phyloP scores from a whole-genome alignment of 257 asterid species.

The Osmanthus fragrans region DNA sequence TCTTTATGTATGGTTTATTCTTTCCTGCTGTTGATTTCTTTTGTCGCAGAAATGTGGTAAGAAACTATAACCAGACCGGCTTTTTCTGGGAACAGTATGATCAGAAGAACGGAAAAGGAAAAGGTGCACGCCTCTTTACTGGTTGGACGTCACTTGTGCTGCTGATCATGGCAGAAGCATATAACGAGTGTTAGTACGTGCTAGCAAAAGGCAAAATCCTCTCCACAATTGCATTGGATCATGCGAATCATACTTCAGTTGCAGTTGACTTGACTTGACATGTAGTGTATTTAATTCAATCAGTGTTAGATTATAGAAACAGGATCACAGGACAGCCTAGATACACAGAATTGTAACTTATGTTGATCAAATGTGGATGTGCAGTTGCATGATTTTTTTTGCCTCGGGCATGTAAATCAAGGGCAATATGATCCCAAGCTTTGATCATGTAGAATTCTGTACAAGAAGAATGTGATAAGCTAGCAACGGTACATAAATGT shows the following conservation, averaged over 20 bases:
- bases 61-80: conserved; percentile 72
- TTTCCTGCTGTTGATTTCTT: neutral
- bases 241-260: neutral
- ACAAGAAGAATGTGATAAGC: no score
- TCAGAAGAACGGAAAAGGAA: conserved; percentile 86
- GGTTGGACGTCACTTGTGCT: conserved; percentile 92
- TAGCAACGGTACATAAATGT: no score
- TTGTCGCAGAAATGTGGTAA: conserved; percentile 70
- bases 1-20: neutral
- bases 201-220: conserved; percentile 2
- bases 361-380: neutral
- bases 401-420: neutral
- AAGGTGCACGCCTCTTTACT: conserved; percentile 81
- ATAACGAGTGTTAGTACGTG: conserved; percentile 42
- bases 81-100: conserved; percentile 96
- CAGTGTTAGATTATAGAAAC: neutral
- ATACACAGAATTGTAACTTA: neutral
- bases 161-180: conserved; percentile 82
- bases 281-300: neutral
- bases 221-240: neutral
- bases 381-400: neutral
- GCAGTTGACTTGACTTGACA: neutral
- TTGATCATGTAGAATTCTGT: neutral
- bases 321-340: neutral
- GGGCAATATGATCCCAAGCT: neutral